phyloP scores from a whole-genome alignment of 306 rosid species.

The Carpinus fangiana region DNA sequence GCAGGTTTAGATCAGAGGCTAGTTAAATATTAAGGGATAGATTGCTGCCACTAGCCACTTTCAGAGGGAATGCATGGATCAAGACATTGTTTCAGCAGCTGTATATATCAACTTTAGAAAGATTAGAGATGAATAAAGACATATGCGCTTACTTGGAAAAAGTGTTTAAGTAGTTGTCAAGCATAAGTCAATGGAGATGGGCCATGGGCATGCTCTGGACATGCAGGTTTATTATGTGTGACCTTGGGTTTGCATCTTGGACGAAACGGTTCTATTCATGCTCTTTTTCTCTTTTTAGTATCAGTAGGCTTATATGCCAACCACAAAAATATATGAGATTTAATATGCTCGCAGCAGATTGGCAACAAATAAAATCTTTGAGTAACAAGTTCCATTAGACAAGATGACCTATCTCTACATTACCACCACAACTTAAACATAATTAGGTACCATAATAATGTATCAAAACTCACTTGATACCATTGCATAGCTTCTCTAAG shows the following conservation, averaged over 20 bases:
- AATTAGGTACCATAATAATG: neutral
- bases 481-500: neutral
- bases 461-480: constrained; percentile 4
- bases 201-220: neutral
- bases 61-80: neutral
- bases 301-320: neutral
- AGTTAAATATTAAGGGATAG: neutral
- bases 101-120: neutral
- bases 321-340: neutral
- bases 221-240: neutral
- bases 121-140: neutral
- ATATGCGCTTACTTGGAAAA: neutral
- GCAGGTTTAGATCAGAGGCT: neutral
- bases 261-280: neutral
- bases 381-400: neutral
- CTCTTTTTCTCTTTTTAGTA: neutral
- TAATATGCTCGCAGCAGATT: neutral
- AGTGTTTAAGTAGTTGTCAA: neutral
- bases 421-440: neutral
- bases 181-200: neutral
- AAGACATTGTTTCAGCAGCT: neutral
- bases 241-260: constrained; percentile 1
- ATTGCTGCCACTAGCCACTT: neutral
- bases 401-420: too few species aligned
- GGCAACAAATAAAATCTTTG: neutral